These are phyloP conservation scores for Exophiala viscosa DNA, from an alignment of 2,329 filamentous ascomycete genomes.

Conservation along the genomic window DNA sequence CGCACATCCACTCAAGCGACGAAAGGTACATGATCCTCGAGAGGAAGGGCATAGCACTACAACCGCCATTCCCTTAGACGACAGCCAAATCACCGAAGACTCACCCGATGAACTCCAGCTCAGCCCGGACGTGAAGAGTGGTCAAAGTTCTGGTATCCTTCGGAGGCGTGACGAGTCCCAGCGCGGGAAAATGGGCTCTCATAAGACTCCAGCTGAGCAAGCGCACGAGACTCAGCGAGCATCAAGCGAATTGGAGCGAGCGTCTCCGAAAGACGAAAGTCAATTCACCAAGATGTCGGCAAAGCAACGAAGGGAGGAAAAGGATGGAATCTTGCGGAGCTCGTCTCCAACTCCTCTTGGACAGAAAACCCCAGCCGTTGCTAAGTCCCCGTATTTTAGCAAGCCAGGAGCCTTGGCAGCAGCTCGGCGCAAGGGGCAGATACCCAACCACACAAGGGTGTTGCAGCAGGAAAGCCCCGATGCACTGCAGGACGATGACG, in stretches of 20 bases:
- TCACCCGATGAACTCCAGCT: conserved; percentile 21
- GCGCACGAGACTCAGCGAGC: background rate
- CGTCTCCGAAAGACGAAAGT: conserved; percentile 12
- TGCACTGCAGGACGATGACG: conserved; percentile 9
- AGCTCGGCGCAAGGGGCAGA: background rate
- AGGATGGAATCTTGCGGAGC: conserved; percentile 14
- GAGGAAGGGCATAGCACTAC: background rate
- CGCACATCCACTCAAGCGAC: conserved; percentile 16
- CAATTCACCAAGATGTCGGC: conserved; percentile 17
- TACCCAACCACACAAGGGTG: background rate
- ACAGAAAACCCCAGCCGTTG: background rate
- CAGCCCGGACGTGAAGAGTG: background rate
- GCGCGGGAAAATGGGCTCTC: no score
- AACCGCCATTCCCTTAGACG: conserved; percentile 6
- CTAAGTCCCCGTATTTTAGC: conserved; percentile 13
- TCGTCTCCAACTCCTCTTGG: conserved; percentile 1
- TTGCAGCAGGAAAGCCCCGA: conserved; percentile 15
- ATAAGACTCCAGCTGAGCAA: background rate
- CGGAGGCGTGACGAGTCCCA: no score
- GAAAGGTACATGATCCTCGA: conserved; percentile 5
- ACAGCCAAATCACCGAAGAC: conserved; percentile 10
- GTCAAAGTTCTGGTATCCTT: background rate
- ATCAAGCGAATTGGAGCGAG: background rate
- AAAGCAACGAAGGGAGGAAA: conserved; percentile 10
- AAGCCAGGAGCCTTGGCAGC: background rate